Percentiles rank a stretch among this genome's conserved stretches.
These are phyloP conservation scores for Ophiobolus disseminans DNA, from an alignment of 2,329 filamentous ascomycete species.

Conservation along the genomic window DNA sequence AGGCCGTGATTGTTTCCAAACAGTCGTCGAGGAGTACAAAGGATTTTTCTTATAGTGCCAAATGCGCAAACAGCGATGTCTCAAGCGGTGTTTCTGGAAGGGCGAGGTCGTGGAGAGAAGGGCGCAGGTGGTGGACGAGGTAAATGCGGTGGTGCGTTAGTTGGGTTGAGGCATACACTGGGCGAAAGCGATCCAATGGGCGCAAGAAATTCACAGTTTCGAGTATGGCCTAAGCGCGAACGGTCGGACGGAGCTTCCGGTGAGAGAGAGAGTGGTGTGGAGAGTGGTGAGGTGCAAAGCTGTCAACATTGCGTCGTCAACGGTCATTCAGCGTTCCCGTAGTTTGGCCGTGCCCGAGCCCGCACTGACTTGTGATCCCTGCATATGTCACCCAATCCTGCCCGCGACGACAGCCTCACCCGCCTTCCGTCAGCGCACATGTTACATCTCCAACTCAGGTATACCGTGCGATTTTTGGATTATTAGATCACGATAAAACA, in stretches of 20 bases:
- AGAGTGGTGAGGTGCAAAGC: neutral
- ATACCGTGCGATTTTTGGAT: too few species aligned
- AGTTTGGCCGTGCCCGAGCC: too few species aligned
- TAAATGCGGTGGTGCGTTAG: neutral
- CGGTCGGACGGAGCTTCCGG: too few species aligned
- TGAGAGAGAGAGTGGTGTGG: neutral
- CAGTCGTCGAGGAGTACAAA: neutral
- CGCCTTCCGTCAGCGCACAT: too few species aligned
- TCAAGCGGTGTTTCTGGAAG: neutral
- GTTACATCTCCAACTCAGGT: too few species aligned
- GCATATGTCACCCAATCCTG: slow-evolving; percentile 8
- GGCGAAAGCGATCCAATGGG: too few species aligned
- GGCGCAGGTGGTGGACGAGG: neutral
- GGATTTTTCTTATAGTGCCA: neutral
- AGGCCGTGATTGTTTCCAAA: neutral
- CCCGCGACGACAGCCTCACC: too few species aligned
- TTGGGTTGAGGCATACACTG: too few species aligned
- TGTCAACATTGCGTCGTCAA: neutral
- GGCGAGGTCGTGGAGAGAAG: neutral
- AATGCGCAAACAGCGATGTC: neutral
- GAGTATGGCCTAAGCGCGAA: too few species aligned
- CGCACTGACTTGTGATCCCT: slow-evolving; percentile 15
- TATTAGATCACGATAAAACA: too few species aligned
- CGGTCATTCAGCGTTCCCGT: too few species aligned
- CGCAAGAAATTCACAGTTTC: too few species aligned